These are phyloP conservation scores for Mycosarcoma maydis DNA, from an alignment of 1,284 basidiomycete species.

Conservation along the genomic window DNA sequence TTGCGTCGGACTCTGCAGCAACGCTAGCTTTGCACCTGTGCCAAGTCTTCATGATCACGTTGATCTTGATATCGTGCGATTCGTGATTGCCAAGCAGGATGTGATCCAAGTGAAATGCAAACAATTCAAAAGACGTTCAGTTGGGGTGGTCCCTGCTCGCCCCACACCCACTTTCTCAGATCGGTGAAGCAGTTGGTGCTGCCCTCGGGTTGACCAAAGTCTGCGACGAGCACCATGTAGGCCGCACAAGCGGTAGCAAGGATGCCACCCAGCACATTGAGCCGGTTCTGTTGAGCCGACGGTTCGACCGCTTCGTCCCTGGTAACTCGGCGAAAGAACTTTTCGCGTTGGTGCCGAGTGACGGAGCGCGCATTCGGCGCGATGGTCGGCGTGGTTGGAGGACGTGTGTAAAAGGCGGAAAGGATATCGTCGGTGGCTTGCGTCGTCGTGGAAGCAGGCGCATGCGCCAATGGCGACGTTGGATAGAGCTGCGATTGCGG, in stretches of 20 bases:
- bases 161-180: slow-evolving; percentile 20
- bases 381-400: slow-evolving; percentile 8
- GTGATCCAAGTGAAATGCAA: not conserved
- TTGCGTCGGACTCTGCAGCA: slow-evolving; percentile 5
- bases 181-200: slow-evolving; percentile 26
- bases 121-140: slow-evolving; percentile 12
- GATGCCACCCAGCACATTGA: slow-evolving; percentile 28
- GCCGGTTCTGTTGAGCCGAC: slow-evolving; percentile 6
- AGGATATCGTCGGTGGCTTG: slow-evolving; percentile 12
- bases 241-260: slow-evolving; percentile 5
- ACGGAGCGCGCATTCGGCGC: not conserved
- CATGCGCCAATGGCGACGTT: slow-evolving; percentile 16
- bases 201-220: slow-evolving; percentile 18
- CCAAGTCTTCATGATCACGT: not conserved
- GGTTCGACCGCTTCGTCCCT: slow-evolving; percentile 26
- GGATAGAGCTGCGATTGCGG: slow-evolving; percentile 30
- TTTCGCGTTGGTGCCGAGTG: slow-evolving; percentile 10
- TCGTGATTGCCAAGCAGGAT: too few relatives aligned
- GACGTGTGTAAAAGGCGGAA: slow-evolving; percentile 25
- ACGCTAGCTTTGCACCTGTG: not conserved
- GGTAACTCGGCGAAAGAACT: slow-evolving; percentile 41
- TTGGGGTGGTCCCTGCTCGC: slow-evolving; percentile 23
- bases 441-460: not conserved
- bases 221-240: slow-evolving; percentile 43
- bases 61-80: too few relatives aligned